Base-by-base conservation (phyloP, 2,329 filamentous ascomycete species). In the Boeremia exigua region DNA sequence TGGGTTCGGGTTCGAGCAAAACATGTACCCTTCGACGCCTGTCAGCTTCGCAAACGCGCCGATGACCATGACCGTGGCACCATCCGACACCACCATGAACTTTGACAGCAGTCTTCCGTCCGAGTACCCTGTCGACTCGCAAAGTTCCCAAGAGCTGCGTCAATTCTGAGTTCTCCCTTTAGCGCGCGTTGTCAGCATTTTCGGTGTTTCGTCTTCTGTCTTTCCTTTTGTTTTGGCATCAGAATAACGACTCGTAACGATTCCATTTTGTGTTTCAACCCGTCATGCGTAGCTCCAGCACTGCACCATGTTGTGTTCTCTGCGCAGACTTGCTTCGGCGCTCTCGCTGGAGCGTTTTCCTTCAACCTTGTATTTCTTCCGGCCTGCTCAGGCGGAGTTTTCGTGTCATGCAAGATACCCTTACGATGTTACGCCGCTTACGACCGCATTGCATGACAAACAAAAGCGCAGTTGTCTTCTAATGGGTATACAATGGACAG, bases 391-490 rank as follows among this genome's bases (percentile, higher is more conserved):
- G 43, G 54, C 54, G 38, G 29, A 37, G 7, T 43, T 39, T 46
- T 46, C 38, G 42, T 51, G 47, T 56, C 47, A 50, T 47, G 62
- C 61, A 50, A 62, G 59, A 66, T 66, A 70, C 65, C 65, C 59
- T 59, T 48, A 70, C 56, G 63, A 68, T 54, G 55, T 66, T 57
- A 70, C 58, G 65, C 60, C 49, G 60, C 56, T 63, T 48, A 67
- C 60, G 66, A 67, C 42, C 63, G 61, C 61, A 66, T 60, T 58
- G 58, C 63, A 63, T 39, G 58, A 59, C 55, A 48, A 49, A 28
- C 38, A 53, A 56, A 59, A 60, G 39, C 43, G 45, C 44, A 54
- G 57, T 33, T 59, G 58, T 27, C 28, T 56, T 47, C 34, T 54
- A 56, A 54, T 60, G 61, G 55, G 59, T 54, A 53, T 7, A 11